Percentiles rank a stretch among this genome's conserved stretches.
These are phyloP conservation scores for Phlebiopsis gigantea DNA, from an alignment of 768 basidiomycete species.

Conservation along the genomic window DNA sequence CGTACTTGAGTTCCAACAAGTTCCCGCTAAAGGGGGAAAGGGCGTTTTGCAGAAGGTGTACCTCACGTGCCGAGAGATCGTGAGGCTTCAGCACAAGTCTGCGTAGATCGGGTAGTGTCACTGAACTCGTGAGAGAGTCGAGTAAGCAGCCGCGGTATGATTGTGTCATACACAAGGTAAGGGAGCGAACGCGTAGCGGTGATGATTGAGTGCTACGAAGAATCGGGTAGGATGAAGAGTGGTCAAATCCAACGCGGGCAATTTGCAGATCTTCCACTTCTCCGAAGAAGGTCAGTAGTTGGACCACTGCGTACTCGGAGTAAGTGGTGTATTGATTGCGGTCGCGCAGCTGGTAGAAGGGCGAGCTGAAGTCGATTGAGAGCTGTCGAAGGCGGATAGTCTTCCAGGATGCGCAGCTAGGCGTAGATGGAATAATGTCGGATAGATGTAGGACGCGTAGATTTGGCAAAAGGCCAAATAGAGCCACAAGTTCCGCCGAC, in stretches of 20 bases:
- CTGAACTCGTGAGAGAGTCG: not conserved
- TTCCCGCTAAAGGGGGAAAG: not conserved
- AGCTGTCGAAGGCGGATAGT: not conserved
- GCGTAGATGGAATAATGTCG: not conserved
- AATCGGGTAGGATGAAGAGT: not conserved
- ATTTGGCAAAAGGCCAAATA: not conserved
- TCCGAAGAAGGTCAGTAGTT: not conserved
- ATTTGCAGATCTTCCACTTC: not conserved
- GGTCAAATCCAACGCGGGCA: not conserved
- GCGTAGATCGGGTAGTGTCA: not conserved
- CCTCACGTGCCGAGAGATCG: not conserved
- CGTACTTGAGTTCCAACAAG: not conserved
- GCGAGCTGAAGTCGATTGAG: not conserved
- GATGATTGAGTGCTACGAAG: not conserved
- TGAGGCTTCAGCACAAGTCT: not conserved
- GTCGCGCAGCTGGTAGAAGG: not conserved
- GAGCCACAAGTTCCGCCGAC: not conserved
- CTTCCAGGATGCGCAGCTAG: not conserved
- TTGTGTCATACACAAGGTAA: too few relatives aligned
- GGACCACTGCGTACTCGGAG: not conserved
- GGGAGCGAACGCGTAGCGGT: too few relatives aligned
- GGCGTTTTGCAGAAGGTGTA: not conserved
- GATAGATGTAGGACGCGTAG: not conserved
- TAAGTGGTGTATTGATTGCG: not conserved
- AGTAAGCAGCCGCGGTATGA: not conserved